phyloP scores from a whole-genome alignment of 306 rosid genomes.

The Trichosanthes truncata region DNA sequence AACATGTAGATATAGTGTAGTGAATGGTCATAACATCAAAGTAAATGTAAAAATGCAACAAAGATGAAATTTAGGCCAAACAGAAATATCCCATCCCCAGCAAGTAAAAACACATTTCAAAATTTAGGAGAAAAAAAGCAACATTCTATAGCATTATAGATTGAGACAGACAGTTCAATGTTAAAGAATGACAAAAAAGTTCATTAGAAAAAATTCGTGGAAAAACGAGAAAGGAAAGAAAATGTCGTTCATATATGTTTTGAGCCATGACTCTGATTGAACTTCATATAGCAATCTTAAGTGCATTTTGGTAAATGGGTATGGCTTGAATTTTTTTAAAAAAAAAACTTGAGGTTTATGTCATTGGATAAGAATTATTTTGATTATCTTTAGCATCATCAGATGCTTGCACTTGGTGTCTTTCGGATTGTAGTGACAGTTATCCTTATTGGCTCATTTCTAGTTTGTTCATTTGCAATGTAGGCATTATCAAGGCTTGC shows the following conservation, averaged over 20 bases:
- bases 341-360: not conserved
- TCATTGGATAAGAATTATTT: not conserved
- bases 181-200: no score
- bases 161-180: no score
- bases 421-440: no score
- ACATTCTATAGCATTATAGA: no score
- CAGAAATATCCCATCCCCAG: not conserved
- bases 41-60: not conserved
- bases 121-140: not conserved
- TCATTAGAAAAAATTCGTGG: no score
- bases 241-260: no score
- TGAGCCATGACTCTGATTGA: not conserved
- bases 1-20: no score
- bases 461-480: constrained; percentile 3
- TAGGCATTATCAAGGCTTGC: constrained; percentile 58
- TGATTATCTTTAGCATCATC: not conserved
- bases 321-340: not conserved
- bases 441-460: not conserved
- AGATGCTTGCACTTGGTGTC: not conserved
- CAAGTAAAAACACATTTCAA: not conserved
- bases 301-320: not conserved
- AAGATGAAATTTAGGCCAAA: not conserved
- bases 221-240: no score
- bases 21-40: not conserved
- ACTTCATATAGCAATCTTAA: not conserved